Evolutionary conservation across 202 grass and related monocot genomes (phyloP).

Genomic region (Setaria viridis): DNA sequence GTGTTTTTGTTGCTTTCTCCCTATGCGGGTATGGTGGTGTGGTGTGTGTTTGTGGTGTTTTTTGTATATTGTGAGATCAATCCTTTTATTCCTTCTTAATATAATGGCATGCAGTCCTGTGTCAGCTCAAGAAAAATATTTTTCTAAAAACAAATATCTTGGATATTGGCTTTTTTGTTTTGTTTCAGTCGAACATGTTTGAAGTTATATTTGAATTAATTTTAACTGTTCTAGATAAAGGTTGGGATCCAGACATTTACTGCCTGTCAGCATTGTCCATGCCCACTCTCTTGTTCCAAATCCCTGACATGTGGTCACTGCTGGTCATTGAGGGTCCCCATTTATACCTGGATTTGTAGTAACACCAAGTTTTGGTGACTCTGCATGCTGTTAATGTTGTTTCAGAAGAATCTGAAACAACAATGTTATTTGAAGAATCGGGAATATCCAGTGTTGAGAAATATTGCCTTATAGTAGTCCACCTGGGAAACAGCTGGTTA

Average conservation of each 20-base stretch:
- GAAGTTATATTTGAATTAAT: slow-evolving; percentile 11
- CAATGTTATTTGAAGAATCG: background rate
- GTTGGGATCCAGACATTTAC: background rate
- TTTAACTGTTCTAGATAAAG: background rate
- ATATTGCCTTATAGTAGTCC: background rate
- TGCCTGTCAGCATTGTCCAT: slow-evolving; percentile 9
- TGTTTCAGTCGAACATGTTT: slow-evolving; percentile 4
- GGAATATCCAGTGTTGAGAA: background rate
- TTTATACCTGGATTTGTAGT: background rate
- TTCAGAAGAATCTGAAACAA: background rate
- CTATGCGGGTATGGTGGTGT: background rate
- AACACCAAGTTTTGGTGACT: background rate
- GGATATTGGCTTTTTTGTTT: slow-evolving; percentile 13
- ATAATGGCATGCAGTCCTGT: background rate
- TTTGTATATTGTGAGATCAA: background rate
- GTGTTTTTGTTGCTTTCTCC: background rate
- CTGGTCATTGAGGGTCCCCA: background rate
- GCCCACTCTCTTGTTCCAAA: background rate
- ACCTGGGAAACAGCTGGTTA: background rate
- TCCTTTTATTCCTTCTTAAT: background rate
- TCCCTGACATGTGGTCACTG: too few relatives aligned
- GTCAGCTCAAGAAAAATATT: background rate
- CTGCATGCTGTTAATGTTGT: background rate
- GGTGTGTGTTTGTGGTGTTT: background rate
- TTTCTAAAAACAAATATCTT: background rate